Evolutionary conservation across 1,284 basidiomycete species (phyloP).

Genomic region (Chalciporus sp.): DNA sequence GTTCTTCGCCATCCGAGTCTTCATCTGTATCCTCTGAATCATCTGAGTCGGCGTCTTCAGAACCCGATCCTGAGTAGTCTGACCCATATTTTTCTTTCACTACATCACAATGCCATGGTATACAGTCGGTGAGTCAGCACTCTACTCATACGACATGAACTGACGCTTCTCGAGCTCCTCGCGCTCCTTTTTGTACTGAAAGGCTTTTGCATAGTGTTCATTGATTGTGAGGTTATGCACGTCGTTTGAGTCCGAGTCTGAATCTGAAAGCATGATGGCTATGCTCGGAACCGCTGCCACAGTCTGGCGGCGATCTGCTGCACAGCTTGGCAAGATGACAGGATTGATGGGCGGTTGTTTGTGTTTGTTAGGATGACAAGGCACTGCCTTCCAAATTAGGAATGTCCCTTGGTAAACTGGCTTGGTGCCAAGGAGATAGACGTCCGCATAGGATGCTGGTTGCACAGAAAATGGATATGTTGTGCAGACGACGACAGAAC

Average conservation of each 20-base stretch:
- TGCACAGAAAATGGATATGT: too few species aligned
- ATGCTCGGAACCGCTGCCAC: not conserved
- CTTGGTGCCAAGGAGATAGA: too few species aligned
- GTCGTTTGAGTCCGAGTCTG: slow-evolving; percentile 48
- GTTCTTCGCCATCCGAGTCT: slow-evolving; percentile 94
- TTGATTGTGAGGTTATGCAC: slow-evolving; percentile 70
- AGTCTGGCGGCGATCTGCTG: not conserved
- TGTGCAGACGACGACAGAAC: too few species aligned
- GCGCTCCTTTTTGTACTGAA: slow-evolving; percentile 77
- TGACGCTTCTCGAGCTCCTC: slow-evolving; percentile 80
- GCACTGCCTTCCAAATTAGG: slow-evolving; percentile 7
- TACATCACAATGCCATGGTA: slow-evolving; percentile 30
- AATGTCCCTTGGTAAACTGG: not conserved
- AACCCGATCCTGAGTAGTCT: slow-evolving; percentile 61
- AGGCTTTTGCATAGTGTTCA: slow-evolving; percentile 82
- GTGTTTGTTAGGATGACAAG: slow-evolving; percentile 22
- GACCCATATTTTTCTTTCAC: slow-evolving; percentile 89
- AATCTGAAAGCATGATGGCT: slow-evolving; percentile 44
- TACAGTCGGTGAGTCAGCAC: not conserved
- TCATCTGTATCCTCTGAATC: slow-evolving; percentile 85
- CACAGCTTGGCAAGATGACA: not conserved
- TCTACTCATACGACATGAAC: slow-evolving; percentile 30
- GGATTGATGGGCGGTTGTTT: slow-evolving; percentile 18
- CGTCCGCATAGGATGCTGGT: too few species aligned
- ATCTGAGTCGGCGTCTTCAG: slow-evolving; percentile 69